Base-by-base conservation (phyloP, 208 protist genomes). In the Trypanosoma avium region DNA sequence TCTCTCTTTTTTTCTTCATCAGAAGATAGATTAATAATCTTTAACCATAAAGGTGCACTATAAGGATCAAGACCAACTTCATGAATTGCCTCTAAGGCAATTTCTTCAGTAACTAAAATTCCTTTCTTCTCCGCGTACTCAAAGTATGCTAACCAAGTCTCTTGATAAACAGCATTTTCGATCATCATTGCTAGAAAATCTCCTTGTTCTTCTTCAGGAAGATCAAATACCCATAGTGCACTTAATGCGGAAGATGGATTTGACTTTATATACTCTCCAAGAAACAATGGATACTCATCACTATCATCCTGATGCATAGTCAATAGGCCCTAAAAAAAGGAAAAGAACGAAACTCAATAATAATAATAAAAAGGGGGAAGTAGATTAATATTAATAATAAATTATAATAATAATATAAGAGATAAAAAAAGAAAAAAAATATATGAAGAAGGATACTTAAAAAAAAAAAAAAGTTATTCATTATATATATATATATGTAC, bases 71-170 rank as follows among this genome's bases (percentile, higher is more conserved):
- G 68, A 7, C 89, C 89, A 8, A 92, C 86, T 17, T 54, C 68
- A 46, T 90, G 75, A 24, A 95, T 80, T 5, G 84, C 89, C 15
- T 86, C 66, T 5, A 89, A 53, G 0, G 76, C 71, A 15, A 91
- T 76, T 3, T 91, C 74, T 22, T 92, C 79, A 22, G 64, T 80
- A 5, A 92, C 55, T 15, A 67, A 19, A 26, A 86, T 65, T 54
- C 71, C 57, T 27, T 79, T 80, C 33, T 65, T 52, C 38, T 79
- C 70, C 12, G 78, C 76, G 54, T 82, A 92, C 4, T 59, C 67
- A 67, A 95, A 91, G 61, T 92, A 95, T 0, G 69, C 67, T 30
- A 88, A 75, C 86, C 89, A 95, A 6, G 89, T 79, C 49, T 95
- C 89, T 47, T 73, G 83, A 67, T 81, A 92, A 3, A 84, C 82